A percentile compares a stretch with the other conserved stretches of the same genome.
Evolutionary conservation across 1,284 basidiomycete species (phyloP).

Genomic region (Cryptococcus deneoformans): DNA sequence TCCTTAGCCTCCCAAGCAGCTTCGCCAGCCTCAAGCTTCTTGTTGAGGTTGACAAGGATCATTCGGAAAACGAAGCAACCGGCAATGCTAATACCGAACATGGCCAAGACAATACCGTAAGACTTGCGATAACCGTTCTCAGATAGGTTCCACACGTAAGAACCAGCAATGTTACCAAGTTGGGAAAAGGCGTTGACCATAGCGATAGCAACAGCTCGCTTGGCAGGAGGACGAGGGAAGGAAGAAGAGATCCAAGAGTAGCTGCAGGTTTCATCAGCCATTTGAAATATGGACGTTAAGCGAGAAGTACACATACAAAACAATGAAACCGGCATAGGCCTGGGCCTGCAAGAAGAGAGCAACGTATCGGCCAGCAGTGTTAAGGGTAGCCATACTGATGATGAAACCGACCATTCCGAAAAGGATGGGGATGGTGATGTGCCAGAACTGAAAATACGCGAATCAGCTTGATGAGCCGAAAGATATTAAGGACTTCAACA

Average conservation of each 20-base stretch:
- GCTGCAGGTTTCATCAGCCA: background rate
- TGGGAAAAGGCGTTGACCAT: constrained; percentile 50
- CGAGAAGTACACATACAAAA: constrained; percentile 14
- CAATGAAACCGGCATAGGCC: constrained; percentile 43
- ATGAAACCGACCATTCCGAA: constrained; percentile 41
- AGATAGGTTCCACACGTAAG: constrained; percentile 55
- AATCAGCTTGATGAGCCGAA: background rate
- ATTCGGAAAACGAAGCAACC: constrained; percentile 29
- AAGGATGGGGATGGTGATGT: constrained; percentile 53
- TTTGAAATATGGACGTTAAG: background rate
- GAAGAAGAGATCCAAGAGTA: constrained; percentile 41
- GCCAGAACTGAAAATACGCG: constrained; percentile 55
- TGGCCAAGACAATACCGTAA: constrained; percentile 39
- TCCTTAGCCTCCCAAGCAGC: constrained; percentile 23
- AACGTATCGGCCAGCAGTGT: constrained; percentile 45
- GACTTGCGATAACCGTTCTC: constrained; percentile 36
- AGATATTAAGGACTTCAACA: too few species aligned
- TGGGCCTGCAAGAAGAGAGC: constrained; percentile 46
- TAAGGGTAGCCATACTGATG: constrained; percentile 38
- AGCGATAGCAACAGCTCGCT: constrained; percentile 37
- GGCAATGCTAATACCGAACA: constrained; percentile 34
- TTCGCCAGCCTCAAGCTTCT: constrained; percentile 36
- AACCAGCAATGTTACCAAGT: constrained; percentile 55
- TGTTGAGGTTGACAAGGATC: constrained; percentile 36
- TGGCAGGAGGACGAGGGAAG: constrained; percentile 46